These are phyloP conservation scores for Entomortierella parvispora DNA, from an alignment of 192 early-diverging fungal species.

Conservation along the genomic window DNA sequence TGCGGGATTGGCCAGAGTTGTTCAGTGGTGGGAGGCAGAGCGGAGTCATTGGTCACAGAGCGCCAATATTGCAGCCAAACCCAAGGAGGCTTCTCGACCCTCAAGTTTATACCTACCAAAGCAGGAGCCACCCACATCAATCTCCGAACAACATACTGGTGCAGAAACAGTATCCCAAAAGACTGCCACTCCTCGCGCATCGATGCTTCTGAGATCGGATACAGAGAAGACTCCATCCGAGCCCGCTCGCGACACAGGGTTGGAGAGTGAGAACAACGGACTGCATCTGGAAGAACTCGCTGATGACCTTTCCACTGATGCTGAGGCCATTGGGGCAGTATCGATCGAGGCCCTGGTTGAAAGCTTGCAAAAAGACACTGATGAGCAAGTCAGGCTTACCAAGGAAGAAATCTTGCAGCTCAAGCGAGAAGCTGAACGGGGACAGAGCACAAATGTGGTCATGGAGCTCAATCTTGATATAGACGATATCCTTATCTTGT, in stretches of 20 bases:
- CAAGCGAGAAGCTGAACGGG: slow-evolving; percentile 69
- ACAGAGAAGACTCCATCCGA: not conserved
- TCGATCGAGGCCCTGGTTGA: slow-evolving; percentile 26
- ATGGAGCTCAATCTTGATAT: slow-evolving; percentile 77
- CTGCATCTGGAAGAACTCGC: not conserved
- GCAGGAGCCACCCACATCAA: not conserved
- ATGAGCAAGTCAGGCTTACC: slow-evolving; percentile 21
- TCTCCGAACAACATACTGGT: not conserved
- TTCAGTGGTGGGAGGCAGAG: slow-evolving; percentile 85
- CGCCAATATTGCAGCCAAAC: slow-evolving; percentile 25
- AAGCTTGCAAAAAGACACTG: slow-evolving; percentile 27
- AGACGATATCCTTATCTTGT: slow-evolving; percentile 60
- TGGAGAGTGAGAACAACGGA: not conserved
- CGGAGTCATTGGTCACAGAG: slow-evolving; percentile 68
- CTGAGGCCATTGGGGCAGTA: slow-evolving; percentile 14
- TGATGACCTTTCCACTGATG: not conserved
- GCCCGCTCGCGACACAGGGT: not conserved
- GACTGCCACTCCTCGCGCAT: not conserved
- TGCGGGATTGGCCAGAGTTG: slow-evolving; percentile 76
- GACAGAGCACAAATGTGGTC: slow-evolving; percentile 77
- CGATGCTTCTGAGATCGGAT: not conserved
- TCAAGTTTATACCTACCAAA: slow-evolving; percentile 25
- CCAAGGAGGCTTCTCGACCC: slow-evolving; percentile 39
- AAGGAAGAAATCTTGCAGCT: slow-evolving; percentile 59
- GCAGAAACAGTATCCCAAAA: not conserved